These are phyloP conservation scores for Scutellaria baicalensis DNA, from an alignment of 257 asterid genomes.

Conservation along the genomic window DNA sequence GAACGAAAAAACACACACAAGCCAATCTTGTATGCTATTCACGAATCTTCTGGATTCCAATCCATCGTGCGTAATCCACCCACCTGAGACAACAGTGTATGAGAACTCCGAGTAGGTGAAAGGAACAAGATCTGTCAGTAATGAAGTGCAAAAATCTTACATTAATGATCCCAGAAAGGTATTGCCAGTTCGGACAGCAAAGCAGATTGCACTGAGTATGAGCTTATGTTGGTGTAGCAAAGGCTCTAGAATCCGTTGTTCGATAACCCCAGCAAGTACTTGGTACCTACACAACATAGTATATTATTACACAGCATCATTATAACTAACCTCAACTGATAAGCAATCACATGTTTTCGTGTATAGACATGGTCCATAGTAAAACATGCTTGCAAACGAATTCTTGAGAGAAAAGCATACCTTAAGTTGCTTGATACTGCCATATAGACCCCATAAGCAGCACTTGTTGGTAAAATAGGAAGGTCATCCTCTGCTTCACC, in stretches of 20 bases:
- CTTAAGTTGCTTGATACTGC: constrained; percentile 92
- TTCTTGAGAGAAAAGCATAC: constrained; percentile 26
- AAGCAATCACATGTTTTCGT: not conserved
- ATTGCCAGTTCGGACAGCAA: constrained; percentile 86
- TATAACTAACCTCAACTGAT: not conserved
- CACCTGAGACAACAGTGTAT: constrained; percentile 47
- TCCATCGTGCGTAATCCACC: constrained; percentile 95
- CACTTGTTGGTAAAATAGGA: constrained; percentile 72
- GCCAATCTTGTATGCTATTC: constrained; percentile 27
- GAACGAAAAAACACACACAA: not conserved
- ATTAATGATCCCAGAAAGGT: constrained; percentile 91
- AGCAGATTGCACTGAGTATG: constrained; percentile 69
- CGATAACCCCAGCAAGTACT: constrained; percentile 82
- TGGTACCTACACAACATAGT: constrained; percentile 55
- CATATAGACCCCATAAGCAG: constrained; percentile 90
- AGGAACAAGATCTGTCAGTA: not conserved
- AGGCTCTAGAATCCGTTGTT: constrained; percentile 82
- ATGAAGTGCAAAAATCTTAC: constrained; percentile 30
- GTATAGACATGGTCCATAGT: not conserved
- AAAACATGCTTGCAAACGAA: not conserved
- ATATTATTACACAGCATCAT: not conserved
- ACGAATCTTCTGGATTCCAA: constrained; percentile 66
- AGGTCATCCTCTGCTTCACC: constrained; percentile 79
- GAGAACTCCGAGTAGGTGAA: not conserved
- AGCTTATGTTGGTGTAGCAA: constrained; percentile 78